A percentile compares a stretch with the other conserved stretches of the same genome.
phyloP scores from a whole-genome alignment of 306 rosid genomes.

The Inga oerstediana region DNA sequence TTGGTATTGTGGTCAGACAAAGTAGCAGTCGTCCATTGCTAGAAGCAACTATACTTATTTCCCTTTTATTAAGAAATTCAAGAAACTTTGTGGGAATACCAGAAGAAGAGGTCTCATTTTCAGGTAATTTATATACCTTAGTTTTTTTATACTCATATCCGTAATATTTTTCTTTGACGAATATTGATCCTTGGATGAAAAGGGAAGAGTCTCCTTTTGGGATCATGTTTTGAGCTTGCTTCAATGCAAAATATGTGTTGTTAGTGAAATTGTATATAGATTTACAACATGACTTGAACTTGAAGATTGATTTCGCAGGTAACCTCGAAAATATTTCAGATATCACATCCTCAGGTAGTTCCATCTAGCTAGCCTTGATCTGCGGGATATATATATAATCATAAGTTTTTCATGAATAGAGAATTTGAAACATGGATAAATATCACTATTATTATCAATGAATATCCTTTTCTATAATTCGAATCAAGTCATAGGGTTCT shows the following conservation, averaged over 20 bases:
- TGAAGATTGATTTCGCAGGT: not conserved
- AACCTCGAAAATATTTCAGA: too few species aligned
- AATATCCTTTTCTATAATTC: too few species aligned
- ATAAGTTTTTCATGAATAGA: too few species aligned
- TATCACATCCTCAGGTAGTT: too few species aligned
- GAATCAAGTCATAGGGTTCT: too few species aligned
- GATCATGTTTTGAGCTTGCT: not conserved
- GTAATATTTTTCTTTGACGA: too few species aligned
- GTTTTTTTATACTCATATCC: too few species aligned
- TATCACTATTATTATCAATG: too few species aligned
- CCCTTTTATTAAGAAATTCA: not conserved
- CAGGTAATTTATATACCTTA: not conserved
- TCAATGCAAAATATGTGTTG: not conserved
- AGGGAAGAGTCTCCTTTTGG: not conserved
- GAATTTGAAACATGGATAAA: too few species aligned
- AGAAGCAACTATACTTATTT: not conserved
- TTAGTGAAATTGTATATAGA: not conserved
- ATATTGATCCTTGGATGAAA: not conserved
- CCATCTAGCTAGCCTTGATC: too few species aligned
- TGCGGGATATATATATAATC: too few species aligned
- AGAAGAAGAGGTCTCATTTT: not conserved
- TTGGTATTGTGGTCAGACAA: not conserved
- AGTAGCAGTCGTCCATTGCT: not conserved
- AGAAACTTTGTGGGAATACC: not conserved
- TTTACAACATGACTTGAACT: not conserved